Conservation (phyloP, 2,329 filamentous ascomycete genomes). For the Amylocarpus encephaloides region DNA sequence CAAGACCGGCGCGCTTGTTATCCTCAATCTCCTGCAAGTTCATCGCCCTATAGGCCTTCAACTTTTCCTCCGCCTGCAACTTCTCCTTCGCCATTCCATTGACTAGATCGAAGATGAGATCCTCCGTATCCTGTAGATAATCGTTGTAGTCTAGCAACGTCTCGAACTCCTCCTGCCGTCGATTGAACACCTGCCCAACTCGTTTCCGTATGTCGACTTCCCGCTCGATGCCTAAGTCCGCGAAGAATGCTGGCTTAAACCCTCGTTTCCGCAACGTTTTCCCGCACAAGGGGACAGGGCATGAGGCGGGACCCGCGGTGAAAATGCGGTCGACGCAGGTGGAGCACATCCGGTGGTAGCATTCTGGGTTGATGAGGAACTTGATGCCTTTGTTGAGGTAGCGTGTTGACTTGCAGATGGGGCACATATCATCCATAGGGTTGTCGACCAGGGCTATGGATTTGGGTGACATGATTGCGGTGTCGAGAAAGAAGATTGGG, state of each 20-base stretch:
- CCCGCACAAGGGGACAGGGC: slow-evolving; percentile 82
- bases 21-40: slow-evolving; percentile 64
- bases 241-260: slow-evolving; percentile 86
- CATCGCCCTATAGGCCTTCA: slow-evolving; percentile 66
- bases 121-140: slow-evolving; percentile 89
- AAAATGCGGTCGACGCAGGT: slow-evolving; percentile 94
- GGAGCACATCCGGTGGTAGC: slow-evolving; percentile 98
- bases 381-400: slow-evolving; percentile 93
- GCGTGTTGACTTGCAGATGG: slow-evolving; percentile 92
- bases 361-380: slow-evolving; percentile 96
- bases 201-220: slow-evolving; percentile 87
- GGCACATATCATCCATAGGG: slow-evolving; percentile 65
- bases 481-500: slow-evolving; percentile 2
- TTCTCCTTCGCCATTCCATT: slow-evolving; percentile 55
- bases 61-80: slow-evolving; percentile 40
- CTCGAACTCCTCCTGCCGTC: slow-evolving; percentile 85
- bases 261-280: slow-evolving; percentile 78
- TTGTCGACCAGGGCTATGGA: slow-evolving; percentile 16
- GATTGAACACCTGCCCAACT: slow-evolving; percentile 78
- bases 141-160: slow-evolving; percentile 79
- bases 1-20: slow-evolving; percentile 47
- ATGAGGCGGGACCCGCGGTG: slow-evolving; percentile 82
- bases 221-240: slow-evolving; percentile 78
- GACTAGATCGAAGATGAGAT: slow-evolving; percentile 83
- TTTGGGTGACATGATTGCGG: slow-evolving; percentile 19